phyloP scores from a whole-genome alignment of 371 early-diverging fungal species.

The Rhizomucor miehei region DNA sequence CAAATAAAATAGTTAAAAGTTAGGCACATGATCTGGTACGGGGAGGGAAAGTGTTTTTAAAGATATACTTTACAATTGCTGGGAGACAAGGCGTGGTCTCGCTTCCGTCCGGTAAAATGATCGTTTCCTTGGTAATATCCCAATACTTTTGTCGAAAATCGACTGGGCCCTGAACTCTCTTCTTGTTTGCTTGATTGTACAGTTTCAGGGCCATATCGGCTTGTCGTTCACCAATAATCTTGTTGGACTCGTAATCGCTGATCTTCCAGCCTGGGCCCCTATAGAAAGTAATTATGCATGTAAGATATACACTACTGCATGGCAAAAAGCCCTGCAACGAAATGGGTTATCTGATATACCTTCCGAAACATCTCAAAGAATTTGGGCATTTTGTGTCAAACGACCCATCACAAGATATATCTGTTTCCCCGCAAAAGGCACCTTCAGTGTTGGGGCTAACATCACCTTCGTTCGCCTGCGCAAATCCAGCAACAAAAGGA shows the following conservation, averaged over 20 bases:
- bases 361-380: constrained; percentile 37
- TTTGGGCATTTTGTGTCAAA: constrained; percentile 29
- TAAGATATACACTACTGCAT: not conserved
- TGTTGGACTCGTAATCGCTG: constrained; percentile 49
- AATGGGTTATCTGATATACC: constrained; percentile 13
- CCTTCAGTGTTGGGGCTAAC: constrained; percentile 63
- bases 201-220: constrained; percentile 38
- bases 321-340: too few species aligned
- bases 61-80: constrained; percentile 44
- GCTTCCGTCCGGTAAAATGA: constrained; percentile 19
- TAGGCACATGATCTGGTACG: too few species aligned
- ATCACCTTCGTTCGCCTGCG: constrained; percentile 67
- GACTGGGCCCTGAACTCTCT: constrained; percentile 21
- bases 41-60: too few species aligned
- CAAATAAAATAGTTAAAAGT: constrained; percentile 3
- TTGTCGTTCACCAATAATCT: constrained; percentile 60
- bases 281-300: not conserved
- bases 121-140: constrained; percentile 44
- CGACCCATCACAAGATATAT: constrained; percentile 60
- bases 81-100: constrained; percentile 22
- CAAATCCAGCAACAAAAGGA: constrained; percentile 62
- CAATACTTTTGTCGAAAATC: constrained; percentile 45
- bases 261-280: constrained; percentile 44
- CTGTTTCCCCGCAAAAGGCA: constrained; percentile 57
- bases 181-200: constrained; percentile 1